A percentile compares a stretch with the other conserved stretches of the same genome.
Evolutionary conservation across 768 basidiomycete genomes (phyloP).

Genomic region (Leucocoprinus birnbaumii): DNA sequence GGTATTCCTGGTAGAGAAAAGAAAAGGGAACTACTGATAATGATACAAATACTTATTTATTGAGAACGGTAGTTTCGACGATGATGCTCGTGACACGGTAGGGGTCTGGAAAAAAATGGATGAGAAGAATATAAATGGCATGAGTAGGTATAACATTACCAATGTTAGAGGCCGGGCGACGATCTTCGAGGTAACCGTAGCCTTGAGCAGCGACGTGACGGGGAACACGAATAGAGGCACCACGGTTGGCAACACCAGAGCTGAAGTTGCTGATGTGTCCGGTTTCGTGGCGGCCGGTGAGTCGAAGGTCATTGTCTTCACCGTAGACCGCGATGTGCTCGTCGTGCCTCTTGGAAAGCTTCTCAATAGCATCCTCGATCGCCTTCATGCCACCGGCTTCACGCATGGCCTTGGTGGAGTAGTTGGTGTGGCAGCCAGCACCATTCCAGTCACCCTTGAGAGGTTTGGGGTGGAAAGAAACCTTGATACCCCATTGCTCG

Average conservation of each 20-base stretch:
- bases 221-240: slow-evolving; percentile 95
- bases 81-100: slow-evolving; percentile 92
- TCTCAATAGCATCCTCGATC: slow-evolving; percentile 93
- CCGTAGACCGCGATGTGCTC: slow-evolving; percentile 98
- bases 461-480: slow-evolving; percentile 99
- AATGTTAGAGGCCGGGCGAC: slow-evolving; percentile 97
- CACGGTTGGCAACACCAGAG: slow-evolving; percentile 96
- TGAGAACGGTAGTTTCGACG: slow-evolving; percentile 81
- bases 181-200: slow-evolving; percentile 94
- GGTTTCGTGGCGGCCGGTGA: slow-evolving; percentile 98
- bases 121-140: no score
- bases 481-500: slow-evolving; percentile 96
- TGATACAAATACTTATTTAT: slow-evolving; percentile 40
- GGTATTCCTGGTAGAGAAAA: slow-evolving; percentile 11
- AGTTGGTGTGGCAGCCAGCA: slow-evolving; percentile 98
- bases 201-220: slow-evolving; percentile 91
- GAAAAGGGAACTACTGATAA: slow-evolving; percentile 8
- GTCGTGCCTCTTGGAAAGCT: slow-evolving; percentile 84
- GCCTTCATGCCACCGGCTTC: slow-evolving; percentile 89
- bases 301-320: slow-evolving; percentile 93
- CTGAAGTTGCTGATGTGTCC: slow-evolving; percentile 90
- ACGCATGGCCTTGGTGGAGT: slow-evolving; percentile 92
- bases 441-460: slow-evolving; percentile 99
- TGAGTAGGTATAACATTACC: slow-evolving; percentile 47
- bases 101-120: slow-evolving; percentile 54